Evolutionary conservation across 2,329 filamentous ascomycete genomes (phyloP), one percentile per base, ranked within the genome.

Genomic region (Fusarium neocosmosporiellum): DNA sequence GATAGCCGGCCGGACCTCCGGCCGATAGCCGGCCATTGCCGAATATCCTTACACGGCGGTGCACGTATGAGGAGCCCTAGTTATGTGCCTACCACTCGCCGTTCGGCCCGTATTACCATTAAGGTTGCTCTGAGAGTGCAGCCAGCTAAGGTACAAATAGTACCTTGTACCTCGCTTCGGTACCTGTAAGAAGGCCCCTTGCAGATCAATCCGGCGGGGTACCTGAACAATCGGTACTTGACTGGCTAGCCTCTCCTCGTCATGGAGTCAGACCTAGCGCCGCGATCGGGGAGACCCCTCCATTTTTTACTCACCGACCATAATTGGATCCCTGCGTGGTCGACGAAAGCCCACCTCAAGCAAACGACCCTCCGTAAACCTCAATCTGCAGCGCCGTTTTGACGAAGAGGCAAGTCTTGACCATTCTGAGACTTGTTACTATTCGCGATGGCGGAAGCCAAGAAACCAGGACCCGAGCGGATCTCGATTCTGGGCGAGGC

Each of bases 401-500:
- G 55, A 69, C 53, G 31, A 73, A 53, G 50, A 72, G 64, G 55
- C 41, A 50, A 59, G 59, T 63, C 37, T 59, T 59, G 54, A 41
- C 41, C 41, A 34, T 59, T 46, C 27, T 60, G 50, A 61, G 58
- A 57, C 54, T 63, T 72, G 22, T 31, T 57, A 37, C 48, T 34
- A 68, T 46, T 63, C 70, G 73, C 41, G 27, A 82, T 81, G 79
- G 73, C 73, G 64, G 69, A 46, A 67, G 74, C 75, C 60, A 63
- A 66, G 57, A 71, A 70, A 24, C 74, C 71, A 33, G 80, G 81
- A 72, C 89, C 89, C 31, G 88, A 88, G 59, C 83, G 85, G 80
- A 94, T 98, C 79, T 88, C 89, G 37, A 97, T 99, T 75, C 86
- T 99, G 67, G 95, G 95, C 75, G 93, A 94, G 79, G 94, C 98